Evolutionary conservation across 2,329 filamentous ascomycete genomes (phyloP).

Genomic region (Alternaria alternata): DNA sequence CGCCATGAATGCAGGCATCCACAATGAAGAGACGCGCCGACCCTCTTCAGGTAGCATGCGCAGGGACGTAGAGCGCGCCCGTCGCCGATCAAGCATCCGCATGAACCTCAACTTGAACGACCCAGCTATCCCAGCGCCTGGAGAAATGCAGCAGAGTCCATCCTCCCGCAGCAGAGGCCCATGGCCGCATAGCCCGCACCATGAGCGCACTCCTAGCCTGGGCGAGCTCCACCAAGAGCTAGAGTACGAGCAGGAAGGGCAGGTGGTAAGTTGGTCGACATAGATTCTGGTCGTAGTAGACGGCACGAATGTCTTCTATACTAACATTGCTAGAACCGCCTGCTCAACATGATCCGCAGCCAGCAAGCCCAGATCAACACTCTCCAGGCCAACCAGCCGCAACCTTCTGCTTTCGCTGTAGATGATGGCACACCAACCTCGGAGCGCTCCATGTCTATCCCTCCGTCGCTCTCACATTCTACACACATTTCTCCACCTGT

Average conservation of each 20-base stretch:
- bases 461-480: conserved; percentile 35
- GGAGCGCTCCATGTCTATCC: conserved; percentile 56
- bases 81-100: conserved; percentile 72
- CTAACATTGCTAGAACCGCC: conserved; percentile 66
- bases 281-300: no score
- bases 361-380: conserved; percentile 76
- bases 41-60: conserved; percentile 61
- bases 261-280: conserved; percentile 65
- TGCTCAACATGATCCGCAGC: conserved; percentile 77
- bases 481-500: conserved; percentile 41
- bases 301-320: no score
- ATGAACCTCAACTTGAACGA: conserved; percentile 80
- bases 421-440: conserved; percentile 63
- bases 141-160: conserved; percentile 69
- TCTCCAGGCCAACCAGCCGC: conserved; percentile 56
- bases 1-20: conserved; percentile 78
- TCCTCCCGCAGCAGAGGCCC: conserved; percentile 35
- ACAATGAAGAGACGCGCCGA: conserved; percentile 65
- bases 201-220: conserved; percentile 73
- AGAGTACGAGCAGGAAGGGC: conserved; percentile 79
- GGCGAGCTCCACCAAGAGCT: conserved; percentile 82
- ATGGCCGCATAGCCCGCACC: conserved; percentile 64
- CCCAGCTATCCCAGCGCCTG: conserved; percentile 70
- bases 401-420: conserved; percentile 55
- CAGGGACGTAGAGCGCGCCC: conserved; percentile 54